Base-by-base conservation (phyloP, 176 grass and related monocot genomes). In the Carex myosuroides region DNA sequence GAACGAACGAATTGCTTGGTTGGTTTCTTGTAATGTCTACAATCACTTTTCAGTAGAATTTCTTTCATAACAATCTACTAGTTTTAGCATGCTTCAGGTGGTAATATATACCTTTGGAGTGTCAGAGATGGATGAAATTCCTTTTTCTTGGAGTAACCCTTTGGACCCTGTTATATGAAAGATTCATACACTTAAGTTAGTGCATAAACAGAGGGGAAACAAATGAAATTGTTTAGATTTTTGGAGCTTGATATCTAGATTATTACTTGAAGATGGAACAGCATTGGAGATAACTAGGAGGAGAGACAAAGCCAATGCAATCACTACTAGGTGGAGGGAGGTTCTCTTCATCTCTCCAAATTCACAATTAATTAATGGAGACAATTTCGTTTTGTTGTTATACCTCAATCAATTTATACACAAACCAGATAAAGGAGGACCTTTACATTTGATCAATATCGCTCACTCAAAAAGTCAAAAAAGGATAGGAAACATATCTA, bases 201-300 rank as follows among this genome's bases (percentile, higher is more conserved):
- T 29, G 30, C 54, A 81, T 6, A 61, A 50, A 16, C 57, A 55
- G 14, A 6, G 11, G 16, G 26, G 13, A 83, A 18, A 66, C 41
- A 86, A 26, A 68, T 41, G 4, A 46, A 80, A 52, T 58, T 58
- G 30, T 3, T 76, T 7, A 21, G 4, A 13, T 37, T 6, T 2
- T 81, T n/a, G 18, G 32, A 87, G 42, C 16, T 62, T 84, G n/a
- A 77, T 46, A 70, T 13, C 58, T 64, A 48, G 71, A 54, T 75
- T 48, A 79, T 89, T 84, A 94, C 92, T 90, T 88, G 92, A 88
- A 18, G 85, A 69, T 75, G 92, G 85, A 70, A 91, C 65, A 41
- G 92, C 90, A 82, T 66, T 85, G 67, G 87, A 92, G 17, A 75
- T 64, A 39, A 86, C 50, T 53, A 90, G 22, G 20, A 77, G 44